Conservation (phyloP, 768 basidiomycete species). For the Wakefieldia striispora region DNA sequence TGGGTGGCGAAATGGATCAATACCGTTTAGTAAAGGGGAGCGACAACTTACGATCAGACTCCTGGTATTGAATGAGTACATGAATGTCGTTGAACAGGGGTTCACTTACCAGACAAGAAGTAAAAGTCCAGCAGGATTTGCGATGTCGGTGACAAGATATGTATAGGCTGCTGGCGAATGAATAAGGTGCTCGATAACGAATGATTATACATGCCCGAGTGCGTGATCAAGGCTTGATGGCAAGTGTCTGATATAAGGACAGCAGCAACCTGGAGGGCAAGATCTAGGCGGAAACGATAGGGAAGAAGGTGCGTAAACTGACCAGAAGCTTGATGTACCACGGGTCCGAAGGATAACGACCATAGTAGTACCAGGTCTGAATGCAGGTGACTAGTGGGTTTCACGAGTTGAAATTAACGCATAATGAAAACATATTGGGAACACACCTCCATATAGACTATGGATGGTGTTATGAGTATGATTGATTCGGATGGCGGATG, state of each 20-base stretch:
- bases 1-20: conserved; percentile 17
- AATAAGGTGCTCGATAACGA: not conserved
- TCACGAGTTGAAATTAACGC: not conserved
- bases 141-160: conserved; percentile 24
- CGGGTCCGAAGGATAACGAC: conserved; percentile 46
- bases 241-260: conserved; percentile 54
- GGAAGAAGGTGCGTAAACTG: conserved; percentile 8
- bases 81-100: not conserved
- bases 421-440: not conserved
- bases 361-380: conserved; percentile 58
- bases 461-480: not conserved
- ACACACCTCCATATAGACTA: conserved; percentile 53
- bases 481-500: not conserved
- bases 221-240: conserved; percentile 57
- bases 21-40: not conserved
- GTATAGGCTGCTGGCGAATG: conserved; percentile 40
- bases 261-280: conserved; percentile 41
- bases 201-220: conserved; percentile 39
- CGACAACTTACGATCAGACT: conserved; percentile 24
- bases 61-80: conserved; percentile 13
- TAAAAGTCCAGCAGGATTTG: too few species aligned
- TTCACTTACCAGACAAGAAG: conserved; percentile 31
- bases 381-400: conserved; percentile 51
- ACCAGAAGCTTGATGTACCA: conserved; percentile 53
- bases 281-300: not conserved